Percentiles rank a stretch among this genome's conserved stretches.
phyloP scores from a whole-genome alignment of 345 rosid genomes.

The Populus alba region DNA sequence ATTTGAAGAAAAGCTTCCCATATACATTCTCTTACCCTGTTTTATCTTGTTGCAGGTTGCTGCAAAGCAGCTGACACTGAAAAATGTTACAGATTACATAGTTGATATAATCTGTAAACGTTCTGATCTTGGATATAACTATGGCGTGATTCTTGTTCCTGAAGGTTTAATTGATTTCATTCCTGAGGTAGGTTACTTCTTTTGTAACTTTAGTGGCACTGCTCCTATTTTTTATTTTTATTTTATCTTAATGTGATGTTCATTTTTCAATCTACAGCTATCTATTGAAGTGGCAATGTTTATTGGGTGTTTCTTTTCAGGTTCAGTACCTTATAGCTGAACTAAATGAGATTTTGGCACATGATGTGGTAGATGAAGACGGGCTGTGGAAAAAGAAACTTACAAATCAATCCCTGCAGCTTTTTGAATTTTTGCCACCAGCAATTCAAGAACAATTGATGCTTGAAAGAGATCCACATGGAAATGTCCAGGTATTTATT shows the following conservation, averaged over 20 bases:
- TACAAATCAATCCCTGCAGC: constrained; percentile 50
- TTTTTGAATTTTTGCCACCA: constrained; percentile 78
- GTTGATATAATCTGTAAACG: constrained; percentile 82
- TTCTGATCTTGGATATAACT: constrained; percentile 64
- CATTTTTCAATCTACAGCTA: neutral
- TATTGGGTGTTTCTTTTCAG: constrained; percentile 32
- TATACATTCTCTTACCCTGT: neutral
- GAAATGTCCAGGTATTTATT: constrained; percentile 85
- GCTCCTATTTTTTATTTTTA: neutral
- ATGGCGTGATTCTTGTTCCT: constrained; percentile 91
- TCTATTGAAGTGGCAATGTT: neutral
- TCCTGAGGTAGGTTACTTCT: constrained; percentile 68
- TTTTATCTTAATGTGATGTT: neutral
- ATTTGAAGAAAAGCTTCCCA: neutral
- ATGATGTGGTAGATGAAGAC: constrained; percentile 64
- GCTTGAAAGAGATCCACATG: constrained; percentile 99
- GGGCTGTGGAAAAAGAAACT: constrained; percentile 89
- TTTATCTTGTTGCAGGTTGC: constrained; percentile 53
- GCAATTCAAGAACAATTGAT: constrained; percentile 89
- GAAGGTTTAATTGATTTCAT: constrained; percentile 99
- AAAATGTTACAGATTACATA: constrained; percentile 83
- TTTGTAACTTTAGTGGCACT: neutral
- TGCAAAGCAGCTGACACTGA: constrained; percentile 70
- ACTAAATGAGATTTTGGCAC: constrained; percentile 84
- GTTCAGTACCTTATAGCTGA: constrained; percentile 90